Percentiles rank a stretch among this genome's conserved stretches.
Evolutionary conservation across 257 asterid species (phyloP).

Genomic region (Coffea canephora): DNA sequence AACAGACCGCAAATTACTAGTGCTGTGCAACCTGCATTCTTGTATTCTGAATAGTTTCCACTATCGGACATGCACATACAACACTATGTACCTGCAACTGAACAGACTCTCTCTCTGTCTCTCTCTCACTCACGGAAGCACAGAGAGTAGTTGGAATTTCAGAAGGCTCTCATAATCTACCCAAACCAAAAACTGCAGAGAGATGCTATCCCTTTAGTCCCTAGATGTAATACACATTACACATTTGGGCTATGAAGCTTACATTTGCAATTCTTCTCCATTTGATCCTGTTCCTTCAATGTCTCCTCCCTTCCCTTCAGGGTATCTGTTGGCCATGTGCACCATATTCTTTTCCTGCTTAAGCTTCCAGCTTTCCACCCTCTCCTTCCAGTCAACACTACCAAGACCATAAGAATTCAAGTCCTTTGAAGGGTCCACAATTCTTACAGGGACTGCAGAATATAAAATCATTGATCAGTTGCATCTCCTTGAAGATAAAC

Average conservation of each 20-base stretch:
- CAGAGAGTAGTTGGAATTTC: not conserved
- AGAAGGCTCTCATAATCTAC: not conserved
- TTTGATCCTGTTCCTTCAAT: conserved; percentile 76
- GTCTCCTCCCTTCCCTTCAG: conserved; percentile 75
- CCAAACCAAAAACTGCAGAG: not conserved
- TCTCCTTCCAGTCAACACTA: conserved; percentile 89
- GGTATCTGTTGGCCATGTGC: conserved; percentile 52
- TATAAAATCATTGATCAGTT: conserved; percentile 14
- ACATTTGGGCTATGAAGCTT: conserved; percentile 28
- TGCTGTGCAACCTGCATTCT: not conserved
- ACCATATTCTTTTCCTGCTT: conserved; percentile 61
- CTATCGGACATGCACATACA: not conserved
- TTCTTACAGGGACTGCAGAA: conserved; percentile 79
- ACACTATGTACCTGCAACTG: not conserved
- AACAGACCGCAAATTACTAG: not conserved
- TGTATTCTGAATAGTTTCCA: not conserved
- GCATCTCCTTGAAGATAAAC: not conserved
- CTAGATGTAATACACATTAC: not conserved
- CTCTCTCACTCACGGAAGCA: not conserved
- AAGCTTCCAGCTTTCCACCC: conserved; percentile 81
- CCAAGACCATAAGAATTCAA: conserved; percentile 84
- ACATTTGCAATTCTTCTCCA: conserved; percentile 77
- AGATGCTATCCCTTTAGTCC: not conserved
- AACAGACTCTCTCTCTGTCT: not conserved
- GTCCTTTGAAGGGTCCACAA: conserved; percentile 86